Evolutionary conservation across 768 basidiomycete species (phyloP), one percentile per base, ranked within the genome.

Genomic region (Hydnum rufescens): DNA sequence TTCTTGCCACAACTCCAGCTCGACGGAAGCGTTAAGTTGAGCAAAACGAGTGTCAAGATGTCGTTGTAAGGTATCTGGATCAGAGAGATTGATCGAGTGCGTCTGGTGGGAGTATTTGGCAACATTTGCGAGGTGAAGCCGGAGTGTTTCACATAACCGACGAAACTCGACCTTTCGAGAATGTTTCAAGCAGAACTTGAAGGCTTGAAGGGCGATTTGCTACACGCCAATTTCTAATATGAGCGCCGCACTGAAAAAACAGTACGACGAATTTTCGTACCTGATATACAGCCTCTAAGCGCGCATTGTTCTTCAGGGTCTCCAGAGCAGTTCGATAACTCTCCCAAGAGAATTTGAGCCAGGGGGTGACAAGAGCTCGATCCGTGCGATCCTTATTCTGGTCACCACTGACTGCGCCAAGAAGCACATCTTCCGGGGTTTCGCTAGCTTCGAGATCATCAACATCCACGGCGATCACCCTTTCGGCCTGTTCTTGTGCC

Each of bases 321-420:
- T 97, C 93, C 39, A 99, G 70, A 1, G 84, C 88, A 19, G 88
- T 95, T 53, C 93, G 79, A 63, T 96, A 96, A 59, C 86, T 87
- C 71, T 97, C 93, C 90, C 92, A 97, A n/a, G 90, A 73, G 66
- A 96, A 95, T 63, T 92, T 90, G 62, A 97, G 81, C 81, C 90
- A 95, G 0, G 93, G 93, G 0, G 89, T 95, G 57, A 99, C 89
- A 50, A 97, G 74, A 4, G 89, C 84, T 44, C 93, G 70, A 67
- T 97, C 92, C 29, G 89, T 95, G 59, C 93, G 71, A 66, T 96
- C 92, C 69, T 85, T 84, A 70, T 75, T 90, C 67, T 89, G 85
- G 51, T 89, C 88, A 32, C 75, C 77, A 60, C 83, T 82, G 56
- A 97, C 88, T 13, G 88, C 87, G 48, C 85, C 83, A 19, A 93